Conservation (phyloP, 176 grass and related monocot genomes). For the Hsuehochloa calcarea region DNA sequence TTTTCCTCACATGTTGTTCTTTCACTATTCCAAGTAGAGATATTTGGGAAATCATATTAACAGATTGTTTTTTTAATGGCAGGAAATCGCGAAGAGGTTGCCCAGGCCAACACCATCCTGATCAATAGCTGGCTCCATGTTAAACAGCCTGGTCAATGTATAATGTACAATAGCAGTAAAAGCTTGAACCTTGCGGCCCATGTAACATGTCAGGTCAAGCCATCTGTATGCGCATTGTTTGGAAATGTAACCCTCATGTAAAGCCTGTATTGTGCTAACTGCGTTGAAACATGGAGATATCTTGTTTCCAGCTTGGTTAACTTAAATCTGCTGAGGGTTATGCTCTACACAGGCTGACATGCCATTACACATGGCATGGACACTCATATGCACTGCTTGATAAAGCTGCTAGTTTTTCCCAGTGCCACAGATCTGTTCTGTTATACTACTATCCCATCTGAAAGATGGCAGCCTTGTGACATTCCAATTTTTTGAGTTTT, state of each 20-base stretch:
- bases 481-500: too few species aligned
- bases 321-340: not conserved
- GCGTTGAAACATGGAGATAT: not conserved
- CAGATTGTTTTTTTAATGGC: not conserved
- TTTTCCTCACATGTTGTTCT: not conserved
- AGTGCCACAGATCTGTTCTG: not conserved
- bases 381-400: not conserved
- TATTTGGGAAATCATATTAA: not conserved
- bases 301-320: not conserved
- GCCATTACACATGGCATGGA: not conserved
- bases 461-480: not conserved
- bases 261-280: not conserved
- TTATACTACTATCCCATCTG: not conserved
- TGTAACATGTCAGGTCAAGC: conserved; percentile 10
- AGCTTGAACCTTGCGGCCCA: not conserved
- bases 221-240: not conserved
- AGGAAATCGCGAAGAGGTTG: conserved; percentile 45
- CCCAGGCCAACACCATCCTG: conserved; percentile 32
- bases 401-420: not conserved
- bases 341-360: not conserved
- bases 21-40: not conserved
- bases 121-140: not conserved
- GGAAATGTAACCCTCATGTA: conserved; percentile 13
- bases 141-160: conserved; percentile 6
- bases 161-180: conserved; percentile 27